These are phyloP conservation scores for Ascochyta koolunga DNA, from an alignment of 2,329 filamentous ascomycete genomes.

Conservation along the genomic window DNA sequence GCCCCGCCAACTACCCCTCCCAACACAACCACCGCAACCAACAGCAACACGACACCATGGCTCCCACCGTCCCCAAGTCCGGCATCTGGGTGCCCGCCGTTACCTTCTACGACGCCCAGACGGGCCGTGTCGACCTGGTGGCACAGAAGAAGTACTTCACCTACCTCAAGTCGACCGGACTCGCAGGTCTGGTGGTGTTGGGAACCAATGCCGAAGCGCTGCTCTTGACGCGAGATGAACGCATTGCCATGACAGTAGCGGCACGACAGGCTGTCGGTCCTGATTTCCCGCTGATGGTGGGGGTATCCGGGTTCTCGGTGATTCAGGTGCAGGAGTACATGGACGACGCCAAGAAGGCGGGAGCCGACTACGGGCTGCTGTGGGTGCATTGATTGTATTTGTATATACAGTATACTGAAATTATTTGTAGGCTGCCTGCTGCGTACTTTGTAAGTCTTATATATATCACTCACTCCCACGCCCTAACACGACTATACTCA, in stretches of 20 bases:
- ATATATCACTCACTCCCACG: too few relatives aligned
- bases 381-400: not conserved
- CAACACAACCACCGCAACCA: not conserved
- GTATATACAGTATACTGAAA: not conserved
- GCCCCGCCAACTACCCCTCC: slow-evolving; percentile 12
- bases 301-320: slow-evolving; percentile 52
- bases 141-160: slow-evolving; percentile 53
- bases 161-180: slow-evolving; percentile 51
- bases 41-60: slow-evolving; percentile 2
- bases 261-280: slow-evolving; percentile 52
- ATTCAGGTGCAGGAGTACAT: slow-evolving; percentile 53
- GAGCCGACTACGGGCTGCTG: slow-evolving; percentile 53
- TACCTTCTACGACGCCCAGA: slow-evolving; percentile 52
- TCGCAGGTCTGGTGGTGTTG: slow-evolving; percentile 54
- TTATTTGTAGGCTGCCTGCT: slow-evolving; percentile 44
- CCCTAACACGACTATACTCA: too few relatives aligned
- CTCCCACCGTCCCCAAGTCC: slow-evolving; percentile 15
- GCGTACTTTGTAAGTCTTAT: slow-evolving; percentile 44
- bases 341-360: slow-evolving; percentile 48
- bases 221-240: slow-evolving; percentile 53
- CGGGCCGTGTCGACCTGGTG: slow-evolving; percentile 50
- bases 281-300: slow-evolving; percentile 52
- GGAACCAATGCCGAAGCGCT: slow-evolving; percentile 57
- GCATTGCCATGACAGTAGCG: slow-evolving; percentile 45
- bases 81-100: slow-evolving; percentile 51